Conservation (phyloP, 305 asterid genomes). For the Fraxinus ornus region DNA sequence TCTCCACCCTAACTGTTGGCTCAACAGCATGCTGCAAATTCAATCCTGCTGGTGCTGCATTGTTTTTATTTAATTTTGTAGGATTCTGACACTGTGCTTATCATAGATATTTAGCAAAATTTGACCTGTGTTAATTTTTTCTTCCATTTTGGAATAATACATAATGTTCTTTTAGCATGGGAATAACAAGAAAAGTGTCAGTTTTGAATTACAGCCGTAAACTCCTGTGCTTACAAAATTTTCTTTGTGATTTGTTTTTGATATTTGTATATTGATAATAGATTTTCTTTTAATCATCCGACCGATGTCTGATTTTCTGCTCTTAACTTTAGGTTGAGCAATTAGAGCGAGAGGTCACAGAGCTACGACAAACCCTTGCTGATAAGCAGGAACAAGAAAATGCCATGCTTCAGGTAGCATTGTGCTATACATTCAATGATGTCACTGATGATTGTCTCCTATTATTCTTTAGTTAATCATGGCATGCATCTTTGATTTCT, state of each 20-base stretch:
- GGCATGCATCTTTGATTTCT: constrained; percentile 13
- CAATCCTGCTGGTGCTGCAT: background rate
- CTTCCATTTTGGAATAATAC: background rate
- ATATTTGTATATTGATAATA: background rate
- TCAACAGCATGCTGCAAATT: background rate
- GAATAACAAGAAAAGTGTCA: background rate
- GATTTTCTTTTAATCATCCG: background rate
- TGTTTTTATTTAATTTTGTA: background rate
- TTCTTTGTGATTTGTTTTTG: background rate
- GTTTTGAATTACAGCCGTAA: background rate
- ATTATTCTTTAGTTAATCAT: background rate
- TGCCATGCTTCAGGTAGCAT: constrained; percentile 89
- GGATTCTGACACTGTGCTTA: background rate
- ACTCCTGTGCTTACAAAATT: background rate
- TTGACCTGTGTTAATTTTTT: background rate
- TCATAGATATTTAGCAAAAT: background rate
- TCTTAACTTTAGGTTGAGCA: constrained; percentile 63
- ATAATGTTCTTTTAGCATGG: background rate
- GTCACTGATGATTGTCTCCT: background rate
- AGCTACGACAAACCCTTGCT: constrained; percentile 64
- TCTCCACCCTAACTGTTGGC: background rate
- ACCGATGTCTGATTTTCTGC: constrained; percentile 24
- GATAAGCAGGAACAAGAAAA: constrained; percentile 97
- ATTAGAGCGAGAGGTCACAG: constrained; percentile 70
- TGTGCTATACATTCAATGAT: background rate